Evolutionary conservation across 2,329 filamentous ascomycete species (phyloP).

Genomic region (Coleophoma cylindrospora): DNA sequence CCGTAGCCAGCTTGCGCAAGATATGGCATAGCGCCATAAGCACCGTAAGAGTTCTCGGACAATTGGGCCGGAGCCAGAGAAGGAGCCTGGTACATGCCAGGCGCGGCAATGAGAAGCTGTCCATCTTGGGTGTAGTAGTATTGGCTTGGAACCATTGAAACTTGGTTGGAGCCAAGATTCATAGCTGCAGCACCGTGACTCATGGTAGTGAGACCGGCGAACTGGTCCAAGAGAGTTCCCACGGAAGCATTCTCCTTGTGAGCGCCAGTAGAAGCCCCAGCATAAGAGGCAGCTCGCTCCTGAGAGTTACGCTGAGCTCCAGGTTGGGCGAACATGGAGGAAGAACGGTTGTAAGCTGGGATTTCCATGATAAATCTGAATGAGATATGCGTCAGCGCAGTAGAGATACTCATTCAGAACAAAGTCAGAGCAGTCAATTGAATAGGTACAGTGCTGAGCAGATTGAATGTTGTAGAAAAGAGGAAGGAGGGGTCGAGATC

Average conservation of each 20-base stretch:
- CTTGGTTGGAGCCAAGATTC: conserved; percentile 14
- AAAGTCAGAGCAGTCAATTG: no score
- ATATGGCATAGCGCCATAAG: conserved; percentile 25
- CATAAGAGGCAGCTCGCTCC: conserved; percentile 17
- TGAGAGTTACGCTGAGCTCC: conserved; percentile 24
- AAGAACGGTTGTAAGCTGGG: conserved; percentile 16
- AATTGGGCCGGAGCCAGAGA: conserved; percentile 19
- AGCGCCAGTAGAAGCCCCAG: conserved; percentile 9
- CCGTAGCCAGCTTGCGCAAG: conserved; percentile 24
- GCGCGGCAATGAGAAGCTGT: conserved; percentile 24
- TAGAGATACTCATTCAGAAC: no score
- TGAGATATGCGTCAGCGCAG: conserved; percentile 7
- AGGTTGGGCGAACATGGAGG: conserved; percentile 25
- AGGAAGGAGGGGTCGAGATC: no score
- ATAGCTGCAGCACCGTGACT: conserved; percentile 22
- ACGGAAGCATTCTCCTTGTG: conserved; percentile 18
- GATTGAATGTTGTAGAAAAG: no score
- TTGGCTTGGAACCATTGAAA: conserved; percentile 25
- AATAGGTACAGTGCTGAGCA: no score
- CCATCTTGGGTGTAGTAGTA: conserved; percentile 28
- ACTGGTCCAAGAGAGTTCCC: conserved; percentile 23
- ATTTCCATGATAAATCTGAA: conserved; percentile 21
- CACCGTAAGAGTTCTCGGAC: conserved; percentile 22
- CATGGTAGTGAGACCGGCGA: conserved; percentile 27
- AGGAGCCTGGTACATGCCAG: conserved; percentile 25